phyloP scores from a whole-genome alignment of 2,329 filamentous ascomycete species.

The Aspergillus sp. region DNA sequence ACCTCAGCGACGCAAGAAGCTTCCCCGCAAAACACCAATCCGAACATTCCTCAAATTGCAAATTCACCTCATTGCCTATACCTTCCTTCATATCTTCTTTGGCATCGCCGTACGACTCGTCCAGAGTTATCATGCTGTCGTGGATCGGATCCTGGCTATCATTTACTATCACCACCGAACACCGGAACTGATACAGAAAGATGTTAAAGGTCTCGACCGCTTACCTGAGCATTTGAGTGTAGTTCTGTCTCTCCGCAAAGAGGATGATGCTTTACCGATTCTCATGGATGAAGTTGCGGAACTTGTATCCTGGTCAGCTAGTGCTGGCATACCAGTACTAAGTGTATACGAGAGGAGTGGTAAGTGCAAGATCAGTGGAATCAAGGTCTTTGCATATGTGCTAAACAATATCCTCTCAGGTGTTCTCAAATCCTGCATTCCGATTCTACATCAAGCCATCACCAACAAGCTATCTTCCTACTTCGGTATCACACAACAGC shows the following conservation, averaged over 20 bases:
- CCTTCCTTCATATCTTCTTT: constrained; percentile 69
- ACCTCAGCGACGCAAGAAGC: constrained; percentile 26
- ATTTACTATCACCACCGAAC: constrained; percentile 95
- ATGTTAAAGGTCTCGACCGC: constrained; percentile 72
- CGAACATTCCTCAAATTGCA: constrained; percentile 46
- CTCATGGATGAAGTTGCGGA: constrained; percentile 90
- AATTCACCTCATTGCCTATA: constrained; percentile 45
- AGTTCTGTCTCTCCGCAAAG: constrained; percentile 70
- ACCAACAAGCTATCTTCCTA: constrained; percentile 79
- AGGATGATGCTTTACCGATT: constrained; percentile 73
- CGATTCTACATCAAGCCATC: constrained; percentile 78
- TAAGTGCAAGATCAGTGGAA: constrained; percentile 42
- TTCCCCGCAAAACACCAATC: constrained; percentile 39
- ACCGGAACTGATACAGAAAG: constrained; percentile 85
- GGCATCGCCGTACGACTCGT: constrained; percentile 83
- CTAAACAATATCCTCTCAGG: constrained; percentile 52
- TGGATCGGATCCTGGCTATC: constrained; percentile 75
- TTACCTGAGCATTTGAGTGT: constrained; percentile 86
- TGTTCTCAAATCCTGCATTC: constrained; percentile 82
- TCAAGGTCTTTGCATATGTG: not conserved
- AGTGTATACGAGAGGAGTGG: constrained; percentile 92
- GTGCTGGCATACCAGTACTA: constrained; percentile 80
- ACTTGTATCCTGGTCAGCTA: constrained; percentile 88
- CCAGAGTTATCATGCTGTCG: constrained; percentile 74
- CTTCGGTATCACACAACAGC: constrained; percentile 70